Conservation (phyloP, 2,329 filamentous ascomycete genomes). For the Talaromyces pinophilus region DNA sequence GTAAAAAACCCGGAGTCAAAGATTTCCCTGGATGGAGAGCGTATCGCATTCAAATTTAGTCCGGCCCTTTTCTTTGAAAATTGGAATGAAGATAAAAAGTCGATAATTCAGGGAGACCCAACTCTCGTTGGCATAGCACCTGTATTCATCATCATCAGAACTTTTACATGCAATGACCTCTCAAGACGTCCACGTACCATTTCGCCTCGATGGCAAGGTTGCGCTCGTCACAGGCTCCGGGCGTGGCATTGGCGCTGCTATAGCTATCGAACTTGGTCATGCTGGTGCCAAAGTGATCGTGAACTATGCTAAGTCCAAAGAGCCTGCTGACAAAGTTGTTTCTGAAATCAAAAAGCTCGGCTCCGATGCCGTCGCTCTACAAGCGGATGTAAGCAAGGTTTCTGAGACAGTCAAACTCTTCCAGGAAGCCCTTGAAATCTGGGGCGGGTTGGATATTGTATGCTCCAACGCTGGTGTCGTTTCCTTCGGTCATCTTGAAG, state of each 20-base stretch:
- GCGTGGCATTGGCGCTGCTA: conserved; percentile 35
- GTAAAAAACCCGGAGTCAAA: too few species aligned
- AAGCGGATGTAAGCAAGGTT: conserved; percentile 44
- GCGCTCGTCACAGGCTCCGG: conserved; percentile 34
- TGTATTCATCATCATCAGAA: not conserved
- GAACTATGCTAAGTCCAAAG: conserved; percentile 56
- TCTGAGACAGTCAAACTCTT: conserved; percentile 6
- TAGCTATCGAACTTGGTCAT: conserved; percentile 33
- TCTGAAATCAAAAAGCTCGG: conserved; percentile 28
- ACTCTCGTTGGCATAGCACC: too few species aligned
- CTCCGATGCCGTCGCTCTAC: conserved; percentile 49
- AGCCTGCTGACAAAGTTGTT: conserved; percentile 58
- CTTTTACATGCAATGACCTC: too few species aligned
- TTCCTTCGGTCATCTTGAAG: conserved; percentile 67
- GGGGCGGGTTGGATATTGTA: conserved; percentile 27
- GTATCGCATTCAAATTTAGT: too few species aligned
- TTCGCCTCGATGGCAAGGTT: conserved; percentile 44
- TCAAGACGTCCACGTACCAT: not conserved
- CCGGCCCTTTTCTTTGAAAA: too few species aligned
- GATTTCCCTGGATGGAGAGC: too few species aligned
- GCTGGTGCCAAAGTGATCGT: conserved; percentile 34
- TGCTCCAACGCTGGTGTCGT: conserved; percentile 56
- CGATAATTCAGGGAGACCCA: too few species aligned
- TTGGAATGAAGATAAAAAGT: too few species aligned
- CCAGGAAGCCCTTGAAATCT: too few species aligned